Evolutionary conservation across 371 early-diverging fungal species (phyloP), one percentile per base, ranked within the genome.

Genomic region (Syncephalis fuscata): DNA sequence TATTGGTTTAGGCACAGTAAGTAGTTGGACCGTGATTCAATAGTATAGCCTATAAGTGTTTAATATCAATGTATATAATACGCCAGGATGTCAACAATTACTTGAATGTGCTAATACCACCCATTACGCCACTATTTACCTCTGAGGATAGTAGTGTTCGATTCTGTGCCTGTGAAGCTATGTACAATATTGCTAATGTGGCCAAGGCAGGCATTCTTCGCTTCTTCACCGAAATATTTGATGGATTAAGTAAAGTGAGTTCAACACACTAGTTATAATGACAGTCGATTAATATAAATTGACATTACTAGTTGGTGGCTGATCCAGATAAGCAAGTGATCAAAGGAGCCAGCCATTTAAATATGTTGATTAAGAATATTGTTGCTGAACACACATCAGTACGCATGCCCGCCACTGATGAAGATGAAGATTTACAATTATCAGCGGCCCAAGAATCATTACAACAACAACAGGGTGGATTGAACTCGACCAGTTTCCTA

Each of bases 101-200:
- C 51, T 57, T 89, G 14, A 75, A 76, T 51, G 71, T 70, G 43
- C 86, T 90, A 48, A 71, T 92, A 11, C 88, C 88, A 23, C 92
- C 93, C 7, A 85, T 95, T 32, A 67, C 93, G 10, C 66, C 83
- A n/a, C 89, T 89, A 53, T 80, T 92, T 52, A 57, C 66, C 1
- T 90, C 92, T 56, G 84, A 75, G 46, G 95, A 95, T 58, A 71
- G 80, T 17, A 69, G 82, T 20, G 91, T 92, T 23, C 70, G 92
- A 24, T 95, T 91, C 62, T 92, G 91, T 70, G 90, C 91, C 3
- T 89, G 90, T 52, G 95, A 95, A 63, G 73, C 77, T 44, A 78
- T 92, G 78, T 95, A 95, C 61, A 95, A 95, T 59, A 88, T 95
- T 43, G 81, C 83, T 22, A 95, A 95, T 51, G 91, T 88, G 3